Evolutionary conservation across 108 stramenopile species (phyloP).

Genomic region (Skeletonema tropicum): DNA sequence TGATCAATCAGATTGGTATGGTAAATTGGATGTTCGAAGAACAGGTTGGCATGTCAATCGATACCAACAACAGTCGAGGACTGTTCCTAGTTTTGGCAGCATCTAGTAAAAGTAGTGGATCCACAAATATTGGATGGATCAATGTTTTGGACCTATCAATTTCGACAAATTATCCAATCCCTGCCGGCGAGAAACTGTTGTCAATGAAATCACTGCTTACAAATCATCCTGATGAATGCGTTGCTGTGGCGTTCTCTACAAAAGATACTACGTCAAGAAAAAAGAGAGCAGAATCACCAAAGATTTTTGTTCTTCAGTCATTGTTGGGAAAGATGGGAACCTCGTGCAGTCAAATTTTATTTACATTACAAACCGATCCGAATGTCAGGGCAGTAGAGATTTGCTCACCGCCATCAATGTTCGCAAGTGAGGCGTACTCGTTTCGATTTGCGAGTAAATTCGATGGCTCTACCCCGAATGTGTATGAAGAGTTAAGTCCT

Average conservation of each 20-base stretch:
- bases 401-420: neutral
- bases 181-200: neutral
- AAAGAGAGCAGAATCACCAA: slow-evolving; percentile 8
- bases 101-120: neutral
- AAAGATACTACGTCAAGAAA: neutral
- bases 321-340: slow-evolving; percentile 14
- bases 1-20: slow-evolving; percentile 11
- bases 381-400: neutral
- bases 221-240: slow-evolving; percentile 14
- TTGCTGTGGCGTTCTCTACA: slow-evolving; percentile 31
- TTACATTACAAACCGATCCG: slow-evolving; percentile 16
- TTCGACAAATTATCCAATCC: slow-evolving; percentile 2
- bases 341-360: slow-evolving; percentile 24
- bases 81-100: slow-evolving; percentile 27
- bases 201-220: slow-evolving; percentile 19
- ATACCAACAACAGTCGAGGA: slow-evolving; percentile 14
- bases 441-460: slow-evolving; percentile 20
- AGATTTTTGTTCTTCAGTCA: slow-evolving; percentile 26
- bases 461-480: neutral
- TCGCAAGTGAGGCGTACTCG: slow-evolving; percentile 13
- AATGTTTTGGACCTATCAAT: slow-evolving; percentile 26
- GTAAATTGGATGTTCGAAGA: slow-evolving; percentile 3
- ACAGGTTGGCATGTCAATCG: slow-evolving; percentile 18
- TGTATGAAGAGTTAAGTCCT: slow-evolving; percentile 27
- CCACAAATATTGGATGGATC: slow-evolving; percentile 23